phyloP scores from a whole-genome alignment of 2,329 filamentous ascomycete genomes.

The Aaosphaeria arxii region DNA sequence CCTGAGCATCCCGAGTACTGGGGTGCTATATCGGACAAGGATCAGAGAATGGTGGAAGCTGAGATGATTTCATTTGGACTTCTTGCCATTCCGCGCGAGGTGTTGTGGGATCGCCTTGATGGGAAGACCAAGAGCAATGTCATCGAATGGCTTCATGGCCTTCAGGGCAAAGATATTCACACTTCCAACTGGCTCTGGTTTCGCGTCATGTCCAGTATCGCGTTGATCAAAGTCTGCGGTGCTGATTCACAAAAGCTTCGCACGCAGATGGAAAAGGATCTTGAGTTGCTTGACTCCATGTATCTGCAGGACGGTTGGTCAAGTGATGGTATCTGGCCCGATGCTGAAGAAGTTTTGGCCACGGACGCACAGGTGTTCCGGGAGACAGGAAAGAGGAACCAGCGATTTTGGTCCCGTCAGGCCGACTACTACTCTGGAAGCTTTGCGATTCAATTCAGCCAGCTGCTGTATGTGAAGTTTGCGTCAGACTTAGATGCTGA shows the following conservation, averaged over 20 bases:
- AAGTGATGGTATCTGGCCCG: conserved; percentile 45
- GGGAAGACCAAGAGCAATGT: conserved; percentile 29
- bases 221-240: conserved; percentile 42
- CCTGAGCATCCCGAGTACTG: not conserved
- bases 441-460: conserved; percentile 53
- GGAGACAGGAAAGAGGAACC: not conserved
- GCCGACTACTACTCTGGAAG: conserved; percentile 55
- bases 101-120: not conserved
- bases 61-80: not conserved
- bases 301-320: conserved; percentile 49
- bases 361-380: not conserved
- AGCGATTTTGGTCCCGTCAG: conserved; percentile 23
- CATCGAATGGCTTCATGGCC: conserved; percentile 39
- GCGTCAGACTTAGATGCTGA: conserved; percentile 41
- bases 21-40: not conserved
- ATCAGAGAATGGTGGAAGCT: not conserved
- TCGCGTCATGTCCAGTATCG: conserved; percentile 50
- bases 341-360: conserved; percentile 14
- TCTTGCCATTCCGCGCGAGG: not conserved
- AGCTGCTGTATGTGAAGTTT: conserved; percentile 47
- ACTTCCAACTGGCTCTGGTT: conserved; percentile 55
- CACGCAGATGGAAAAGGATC: conserved; percentile 41
- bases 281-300: conserved; percentile 46
- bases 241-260: conserved; percentile 33
- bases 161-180: conserved; percentile 48